A percentile compares a stretch with the other conserved stretches of the same genome.
Conservation (phyloP, 371 early-diverging fungal genomes). For the Entomophthora muscae region DNA sequence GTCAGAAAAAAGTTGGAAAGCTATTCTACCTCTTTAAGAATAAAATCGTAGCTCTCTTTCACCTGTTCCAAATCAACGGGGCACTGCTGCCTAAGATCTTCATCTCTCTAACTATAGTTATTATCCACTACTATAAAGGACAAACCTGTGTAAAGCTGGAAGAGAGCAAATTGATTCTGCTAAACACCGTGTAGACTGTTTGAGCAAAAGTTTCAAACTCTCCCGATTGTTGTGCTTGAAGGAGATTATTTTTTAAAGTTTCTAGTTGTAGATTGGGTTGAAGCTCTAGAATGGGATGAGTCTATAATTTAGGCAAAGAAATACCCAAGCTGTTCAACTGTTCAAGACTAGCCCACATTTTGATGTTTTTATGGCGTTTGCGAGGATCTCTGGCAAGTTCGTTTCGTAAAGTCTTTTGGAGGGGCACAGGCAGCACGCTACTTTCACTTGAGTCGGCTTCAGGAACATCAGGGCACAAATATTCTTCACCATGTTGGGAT, state of each 20-base stretch:
- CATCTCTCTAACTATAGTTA: neutral
- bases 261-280: neutral
- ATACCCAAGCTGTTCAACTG: neutral
- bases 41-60: neutral
- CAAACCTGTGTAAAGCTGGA: constrained; percentile 3
- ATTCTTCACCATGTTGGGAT: neutral
- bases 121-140: neutral
- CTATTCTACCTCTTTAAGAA: neutral
- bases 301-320: no score
- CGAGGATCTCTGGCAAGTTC: neutral
- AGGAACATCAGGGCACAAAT: neutral
- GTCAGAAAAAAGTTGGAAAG: neutral
- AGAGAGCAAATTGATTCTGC: neutral
- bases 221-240: neutral
- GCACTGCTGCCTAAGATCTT: neutral
- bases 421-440: neutral
- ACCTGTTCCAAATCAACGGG: neutral
- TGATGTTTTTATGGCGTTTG: neutral
- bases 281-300: neutral
- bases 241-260: neutral
- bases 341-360: neutral
- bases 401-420: neutral
- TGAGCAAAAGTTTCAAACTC: neutral
- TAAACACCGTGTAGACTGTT: neutral
- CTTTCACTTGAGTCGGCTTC: neutral